Base-by-base conservation (phyloP, 2,329 filamentous ascomycete species). In the Diaporthe vaccinii region DNA sequence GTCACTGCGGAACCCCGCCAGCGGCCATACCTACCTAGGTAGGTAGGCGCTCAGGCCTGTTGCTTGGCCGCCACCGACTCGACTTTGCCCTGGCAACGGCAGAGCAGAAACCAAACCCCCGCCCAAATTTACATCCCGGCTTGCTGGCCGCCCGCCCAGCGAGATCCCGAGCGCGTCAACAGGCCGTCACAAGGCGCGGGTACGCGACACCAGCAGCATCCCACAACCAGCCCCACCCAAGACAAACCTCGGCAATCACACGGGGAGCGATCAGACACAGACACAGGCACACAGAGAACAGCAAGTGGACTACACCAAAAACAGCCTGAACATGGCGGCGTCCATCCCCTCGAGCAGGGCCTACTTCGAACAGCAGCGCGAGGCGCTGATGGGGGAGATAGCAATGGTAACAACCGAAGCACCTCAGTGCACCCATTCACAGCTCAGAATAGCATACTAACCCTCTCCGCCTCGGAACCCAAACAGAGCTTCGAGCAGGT, bases 401-500 rank as follows among this genome's bases (percentile, higher is more conserved):
- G 93, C 92, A 76, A 88, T 92, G 85, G 93, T 94, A 80, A 62
- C 85, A 81, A 22, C 17, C 7, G 22, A 59, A 17, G 31, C 31
- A 39, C 53, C 53, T 14, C 25, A 4, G 15, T 28, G 25, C 14
- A 31, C 25, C 53, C 53, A 15, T 39, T 41, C 34, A n/a, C 17
- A n/a, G 12, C 31, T 34, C 28, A 51, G 12, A 12, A 17, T 34
- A n/a, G 12, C 25, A 46, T 22, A 28, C 55, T 36, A 2, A 49
- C 41, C 20, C 36, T 15, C 4, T 17, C 53, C 10, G 12, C 25
- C 36, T 7, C 31, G 22, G 41, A n/a, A 28, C 36, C 36, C 53
- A 55, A 28, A n/a, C 78, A 93, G 91, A 91, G 88, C 84, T 91
- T 99, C 82, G 97, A 98, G 81, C 93, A 97, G 80, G 95, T 98